Base-by-base conservation (phyloP, 2,329 filamentous ascomycete species). In the Phaeosphaeriaceae sp. region DNA sequence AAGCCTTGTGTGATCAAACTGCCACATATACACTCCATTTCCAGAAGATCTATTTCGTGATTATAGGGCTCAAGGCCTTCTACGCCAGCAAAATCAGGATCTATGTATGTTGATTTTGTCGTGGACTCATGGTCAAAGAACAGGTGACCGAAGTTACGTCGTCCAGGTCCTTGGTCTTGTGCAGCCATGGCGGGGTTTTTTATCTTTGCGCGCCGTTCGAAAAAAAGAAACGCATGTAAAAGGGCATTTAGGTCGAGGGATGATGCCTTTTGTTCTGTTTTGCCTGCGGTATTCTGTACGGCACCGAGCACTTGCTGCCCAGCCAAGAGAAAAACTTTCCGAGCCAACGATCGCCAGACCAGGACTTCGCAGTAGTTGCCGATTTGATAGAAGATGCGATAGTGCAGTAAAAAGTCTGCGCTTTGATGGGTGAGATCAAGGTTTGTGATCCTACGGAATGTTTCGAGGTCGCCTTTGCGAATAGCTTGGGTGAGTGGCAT, bases 261-360 rank as follows among this genome's bases (percentile, higher is more conserved):
- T 0, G 91, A 48, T 3, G 45, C 38, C 18, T 42, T 48, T 16
- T 26, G 18, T 13, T 46, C 43, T 30, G 32, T 30, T 29, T 33
- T 30, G 5, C 36, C 43, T 21, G 34, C 88, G 2, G 91, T 87
- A 9, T 50, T 53, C n/a, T 58, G 47, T 6, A 41, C 48, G 26
- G 53, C 46, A 11, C 48, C 52, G 1, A 26, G 23, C 23, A 87
- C 87, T 33, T 85, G 84, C n/a, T 86, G 82, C 55, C 92, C 94
- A 13, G 85, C 89, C 11, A 94, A 79, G 8, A 93, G 75, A 70
- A 96, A 97, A 0, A 87, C 85, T 58, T 86, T 87, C 23, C 92
- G 84, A 15, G 88, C 84, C 6, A 97, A 81, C 1, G 88, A 89
- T 12, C 93, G 86, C 91, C 91, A 96, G 11, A 96, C 83, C 2